Evolutionary conservation across 23 red algal genomes (phyloP), one percentile per base, ranked within the genome.

Genomic region (Gracilaria gracilis): DNA sequence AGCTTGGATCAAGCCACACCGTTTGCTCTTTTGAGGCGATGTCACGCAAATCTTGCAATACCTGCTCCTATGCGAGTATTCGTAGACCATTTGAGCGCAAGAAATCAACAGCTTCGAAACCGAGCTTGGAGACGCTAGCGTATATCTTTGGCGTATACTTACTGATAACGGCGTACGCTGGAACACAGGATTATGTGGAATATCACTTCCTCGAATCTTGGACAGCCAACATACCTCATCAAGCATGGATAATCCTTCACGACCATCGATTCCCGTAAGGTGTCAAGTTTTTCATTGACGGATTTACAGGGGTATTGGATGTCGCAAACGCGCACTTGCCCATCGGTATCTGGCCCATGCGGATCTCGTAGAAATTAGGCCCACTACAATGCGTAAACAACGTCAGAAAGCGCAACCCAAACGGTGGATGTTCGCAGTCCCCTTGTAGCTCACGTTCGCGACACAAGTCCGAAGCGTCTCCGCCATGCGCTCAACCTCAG

Each of bases 201-300:
- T 89, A 91, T 99, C 97, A 28, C 53, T 83, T 21, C 97, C 97
- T 61, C 97, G 55, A 16, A 99, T 83, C 64, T 99, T 99, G 57
- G 90, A 84, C 51, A 99, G 66, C 97, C 97, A 99, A 9, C 83
- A 91, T 11, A 96, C 87, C 24, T 99, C 97, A 67, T 99, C 97
- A 48, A 99, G 81, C 91, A 93, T 92, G 9, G 89, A 91, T 32
- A 71, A 25, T 65, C 61, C 17, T 82, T 62, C 13, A 75, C 62
- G 14, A 13, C 11, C 93, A 99, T 99, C 25, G 27, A 20, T 58
- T 87, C 65, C 25, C 94, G 86, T 33, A 96, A 78, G 9, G 14
- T 11, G 24, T 54, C 70, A 57, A 99, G 62, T 73, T 99, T 99
- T 51, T 94, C 93, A 33, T 32, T 15, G 33, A 75, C 69, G 16